Conservation (phyloP, 2,329 filamentous ascomycete genomes). For the Gaeumannomyces tritici region DNA sequence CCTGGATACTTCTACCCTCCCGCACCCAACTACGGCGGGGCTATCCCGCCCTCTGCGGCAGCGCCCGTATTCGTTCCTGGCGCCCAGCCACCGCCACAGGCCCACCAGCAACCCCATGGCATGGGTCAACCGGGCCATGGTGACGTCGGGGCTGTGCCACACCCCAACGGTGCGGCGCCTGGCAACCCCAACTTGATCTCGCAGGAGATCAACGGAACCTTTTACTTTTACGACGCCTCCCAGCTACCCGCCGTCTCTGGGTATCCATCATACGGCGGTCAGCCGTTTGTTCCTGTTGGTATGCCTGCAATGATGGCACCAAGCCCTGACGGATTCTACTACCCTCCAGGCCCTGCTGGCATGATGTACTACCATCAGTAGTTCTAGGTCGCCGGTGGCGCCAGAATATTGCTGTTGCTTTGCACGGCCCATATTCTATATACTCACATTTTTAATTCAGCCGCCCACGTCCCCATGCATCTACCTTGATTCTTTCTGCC, state of each 20-base stretch:
- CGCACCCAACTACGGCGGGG: slow-evolving; percentile 14
- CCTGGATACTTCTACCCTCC: slow-evolving; percentile 22
- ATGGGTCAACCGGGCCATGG: slow-evolving; percentile 31
- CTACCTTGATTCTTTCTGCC: neutral
- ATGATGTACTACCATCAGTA: slow-evolving; percentile 56
- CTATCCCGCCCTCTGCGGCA: slow-evolving; percentile 22
- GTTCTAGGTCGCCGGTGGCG: slow-evolving; percentile 9
- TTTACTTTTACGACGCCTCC: slow-evolving; percentile 85
- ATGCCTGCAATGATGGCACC: slow-evolving; percentile 71
- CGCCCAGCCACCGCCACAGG: slow-evolving; percentile 30
- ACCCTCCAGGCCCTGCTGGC: slow-evolving; percentile 43
- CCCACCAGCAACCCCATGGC: slow-evolving; percentile 27
- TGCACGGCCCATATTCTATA: slow-evolving; percentile 8
- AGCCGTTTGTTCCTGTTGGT: slow-evolving; percentile 48
- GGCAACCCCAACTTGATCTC: slow-evolving; percentile 54
- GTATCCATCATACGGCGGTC: slow-evolving; percentile 31
- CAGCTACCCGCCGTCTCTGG: slow-evolving; percentile 49
- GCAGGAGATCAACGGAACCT: slow-evolving; percentile 91
- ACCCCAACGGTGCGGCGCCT: slow-evolving; percentile 33
- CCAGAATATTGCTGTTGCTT: slow-evolving; percentile 2
- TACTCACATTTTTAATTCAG: neutral
- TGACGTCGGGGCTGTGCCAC: slow-evolving; percentile 21
- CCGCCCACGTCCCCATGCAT: neutral
- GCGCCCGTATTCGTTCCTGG: slow-evolving; percentile 50
- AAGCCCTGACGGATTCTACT: slow-evolving; percentile 62